Conservation (phyloP, 2,329 filamentous ascomycete species). For the Ophiostoma quercus region DNA sequence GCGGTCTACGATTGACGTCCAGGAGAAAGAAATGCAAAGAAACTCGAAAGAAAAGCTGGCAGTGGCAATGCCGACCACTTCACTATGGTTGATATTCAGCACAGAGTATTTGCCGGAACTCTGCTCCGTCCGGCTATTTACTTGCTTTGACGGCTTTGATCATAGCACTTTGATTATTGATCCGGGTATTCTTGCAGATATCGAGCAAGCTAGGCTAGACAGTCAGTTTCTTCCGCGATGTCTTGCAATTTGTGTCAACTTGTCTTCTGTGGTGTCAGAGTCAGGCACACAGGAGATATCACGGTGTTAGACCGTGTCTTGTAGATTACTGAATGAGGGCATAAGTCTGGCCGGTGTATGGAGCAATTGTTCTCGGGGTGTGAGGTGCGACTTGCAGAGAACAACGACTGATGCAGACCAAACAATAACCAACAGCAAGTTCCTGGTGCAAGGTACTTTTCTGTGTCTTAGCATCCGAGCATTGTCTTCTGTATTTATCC, state of each 20-base stretch:
- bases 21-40: not conserved
- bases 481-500: not conserved
- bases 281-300: not conserved
- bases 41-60: not conserved
- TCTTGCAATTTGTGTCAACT: not conserved
- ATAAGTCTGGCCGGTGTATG: not conserved
- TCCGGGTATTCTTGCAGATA: not conserved
- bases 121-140: not conserved
- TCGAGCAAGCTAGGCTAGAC: not conserved
- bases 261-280: not conserved
- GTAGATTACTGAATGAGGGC: not conserved
- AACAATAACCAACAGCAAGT: not conserved
- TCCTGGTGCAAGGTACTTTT: not conserved
- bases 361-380: not conserved
- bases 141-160: not conserved
- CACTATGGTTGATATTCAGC: not conserved
- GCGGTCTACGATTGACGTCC: not conserved
- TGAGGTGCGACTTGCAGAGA: not conserved
- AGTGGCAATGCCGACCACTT: not conserved
- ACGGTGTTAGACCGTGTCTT: not conserved
- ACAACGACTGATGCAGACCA: not conserved
- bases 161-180: not conserved
- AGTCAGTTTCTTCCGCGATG: not conserved
- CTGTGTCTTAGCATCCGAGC: not conserved
- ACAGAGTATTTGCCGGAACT: not conserved